These are phyloP conservation scores for Trichoderma orchidacearum DNA, from an alignment of 495 filamentous ascomycete species.

Conservation along the genomic window DNA sequence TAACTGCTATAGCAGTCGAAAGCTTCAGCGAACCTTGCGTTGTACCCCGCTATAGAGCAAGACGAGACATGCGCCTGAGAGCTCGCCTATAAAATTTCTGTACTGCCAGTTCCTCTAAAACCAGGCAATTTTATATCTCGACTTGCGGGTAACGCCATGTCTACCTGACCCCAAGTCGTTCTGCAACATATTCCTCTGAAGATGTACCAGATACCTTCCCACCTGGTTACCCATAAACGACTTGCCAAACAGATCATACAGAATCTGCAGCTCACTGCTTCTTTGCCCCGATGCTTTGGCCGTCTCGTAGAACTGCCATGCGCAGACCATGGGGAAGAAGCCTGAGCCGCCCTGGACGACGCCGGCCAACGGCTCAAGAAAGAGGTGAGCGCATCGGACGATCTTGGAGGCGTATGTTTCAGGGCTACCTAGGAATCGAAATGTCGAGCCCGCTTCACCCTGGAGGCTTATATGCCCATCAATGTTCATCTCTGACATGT, in stretches of 20 bases:
- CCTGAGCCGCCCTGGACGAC: not conserved
- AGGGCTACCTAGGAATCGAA: not conserved
- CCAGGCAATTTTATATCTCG: not conserved
- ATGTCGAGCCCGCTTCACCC: too few species aligned
- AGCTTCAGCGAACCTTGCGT: too few species aligned
- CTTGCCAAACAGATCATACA: not conserved
- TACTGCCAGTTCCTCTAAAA: not conserved
- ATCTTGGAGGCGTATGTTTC: not conserved
- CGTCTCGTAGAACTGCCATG: not conserved
- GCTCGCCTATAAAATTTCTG: too few species aligned
- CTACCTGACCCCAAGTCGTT: not conserved
- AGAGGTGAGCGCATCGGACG: not conserved
- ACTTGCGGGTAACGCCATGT: not conserved
- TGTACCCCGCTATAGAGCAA: too few species aligned
- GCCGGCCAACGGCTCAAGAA: not conserved
- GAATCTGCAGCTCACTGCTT: not conserved
- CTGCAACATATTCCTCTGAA: not conserved
- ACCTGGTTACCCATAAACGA: not conserved
- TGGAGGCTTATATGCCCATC: too few species aligned
- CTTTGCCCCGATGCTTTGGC: not conserved
- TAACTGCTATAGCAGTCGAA: too few species aligned
- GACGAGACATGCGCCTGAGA: too few species aligned
- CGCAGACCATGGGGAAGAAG: not conserved
- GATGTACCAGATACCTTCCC: not conserved
- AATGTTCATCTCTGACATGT: too few species aligned